Percentiles rank a stretch among this genome's conserved stretches.
Evolutionary conservation across 768 basidiomycete genomes (phyloP).

Genomic region (Amanita jacksonii): DNA sequence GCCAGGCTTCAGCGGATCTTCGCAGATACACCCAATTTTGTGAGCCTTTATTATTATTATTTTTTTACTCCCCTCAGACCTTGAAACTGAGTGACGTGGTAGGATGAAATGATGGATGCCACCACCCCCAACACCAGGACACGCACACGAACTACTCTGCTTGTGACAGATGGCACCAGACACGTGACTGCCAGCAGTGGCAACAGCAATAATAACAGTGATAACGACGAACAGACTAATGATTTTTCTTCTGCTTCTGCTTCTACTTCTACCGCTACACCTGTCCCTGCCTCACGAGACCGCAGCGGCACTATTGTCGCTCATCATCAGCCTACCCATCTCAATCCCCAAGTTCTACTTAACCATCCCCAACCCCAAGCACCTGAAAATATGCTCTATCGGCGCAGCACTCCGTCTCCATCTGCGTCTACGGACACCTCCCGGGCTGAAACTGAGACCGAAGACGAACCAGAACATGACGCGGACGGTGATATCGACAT

Average conservation of each 20-base stretch:
- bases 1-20: not conserved
- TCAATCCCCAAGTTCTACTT: conserved; percentile 10
- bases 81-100: not conserved
- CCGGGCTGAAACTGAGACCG: conserved; percentile 66
- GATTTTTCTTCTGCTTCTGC: conserved; percentile 16
- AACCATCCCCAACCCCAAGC: conserved; percentile 12
- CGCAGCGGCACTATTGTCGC: conserved; percentile 71
- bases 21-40: conserved; percentile 8
- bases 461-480: conserved; percentile 68
- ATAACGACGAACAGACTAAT: conserved; percentile 19
- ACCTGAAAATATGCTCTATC: conserved; percentile 11
- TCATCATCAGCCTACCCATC: conserved; percentile 19
- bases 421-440: conserved; percentile 35
- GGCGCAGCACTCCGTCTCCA: conserved; percentile 25
- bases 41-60: too few relatives aligned
- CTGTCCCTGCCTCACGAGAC: conserved; percentile 52
- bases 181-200: not conserved
- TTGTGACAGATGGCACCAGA: conserved; percentile 9
- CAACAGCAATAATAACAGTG: not conserved
- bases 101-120: conserved; percentile 19
- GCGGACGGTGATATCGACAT: conserved; percentile 51
- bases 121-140: conserved; percentile 7
- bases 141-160: conserved; percentile 10
- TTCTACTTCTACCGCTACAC: conserved; percentile 18
- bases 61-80: too few relatives aligned